Evolutionary conservation across 129 eudicot species (phyloP).

Genomic region (Flaveria linearis): DNA sequence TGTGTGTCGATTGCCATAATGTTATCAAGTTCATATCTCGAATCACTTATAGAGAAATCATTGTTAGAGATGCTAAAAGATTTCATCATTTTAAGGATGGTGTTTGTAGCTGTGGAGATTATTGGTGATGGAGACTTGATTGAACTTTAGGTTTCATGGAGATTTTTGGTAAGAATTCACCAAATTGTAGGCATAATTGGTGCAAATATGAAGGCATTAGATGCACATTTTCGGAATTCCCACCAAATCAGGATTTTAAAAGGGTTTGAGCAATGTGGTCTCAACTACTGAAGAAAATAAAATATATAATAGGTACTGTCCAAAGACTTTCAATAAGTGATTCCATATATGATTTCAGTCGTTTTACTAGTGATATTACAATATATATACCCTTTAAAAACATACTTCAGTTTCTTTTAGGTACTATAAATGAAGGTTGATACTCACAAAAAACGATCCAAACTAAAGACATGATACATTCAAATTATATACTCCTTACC

Average conservation of each 20-base stretch:
- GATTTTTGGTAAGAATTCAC: neutral
- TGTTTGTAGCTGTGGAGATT: constrained; percentile 59
- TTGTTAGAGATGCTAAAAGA: constrained; percentile 57
- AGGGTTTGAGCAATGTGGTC: constrained; percentile 6
- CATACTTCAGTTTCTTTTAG: neutral
- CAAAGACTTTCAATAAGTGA: neutral
- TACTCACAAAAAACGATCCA: neutral
- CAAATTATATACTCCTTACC: too few relatives aligned
- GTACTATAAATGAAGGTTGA: neutral
- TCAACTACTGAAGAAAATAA: neutral
- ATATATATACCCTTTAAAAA: neutral
- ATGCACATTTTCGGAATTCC: constrained; percentile 1
- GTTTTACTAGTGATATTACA: neutral
- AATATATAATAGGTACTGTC: neutral
- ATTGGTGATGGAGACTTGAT: constrained; percentile 38
- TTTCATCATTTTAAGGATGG: constrained; percentile 55
- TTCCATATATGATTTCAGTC: neutral
- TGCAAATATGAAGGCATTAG: neutral
- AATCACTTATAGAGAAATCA: constrained; percentile 37
- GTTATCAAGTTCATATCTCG: constrained; percentile 53
- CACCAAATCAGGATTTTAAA: neutral
- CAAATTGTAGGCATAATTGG: neutral
- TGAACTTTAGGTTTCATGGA: neutral
- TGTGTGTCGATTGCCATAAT: constrained; percentile 62
- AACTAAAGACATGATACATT: too few relatives aligned